Percentiles rank a stretch among this genome's conserved stretches.
Conservation (phyloP, 139 green algal genomes). For the Haematococcus sp. region DNA sequence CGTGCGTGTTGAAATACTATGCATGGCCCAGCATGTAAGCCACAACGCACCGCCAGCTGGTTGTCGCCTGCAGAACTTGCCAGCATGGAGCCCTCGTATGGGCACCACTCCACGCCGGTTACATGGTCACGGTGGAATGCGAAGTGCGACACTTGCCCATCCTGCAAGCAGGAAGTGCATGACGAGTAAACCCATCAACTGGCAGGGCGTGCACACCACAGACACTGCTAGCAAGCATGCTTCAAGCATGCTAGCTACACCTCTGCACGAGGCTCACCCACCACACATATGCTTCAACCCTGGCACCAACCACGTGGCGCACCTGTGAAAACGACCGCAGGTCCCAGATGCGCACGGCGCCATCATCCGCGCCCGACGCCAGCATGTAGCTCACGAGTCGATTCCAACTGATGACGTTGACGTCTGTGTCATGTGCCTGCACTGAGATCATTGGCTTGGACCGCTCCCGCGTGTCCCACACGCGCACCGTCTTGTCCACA, state of each 20-base stretch:
- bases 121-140: slow-evolving; percentile 60
- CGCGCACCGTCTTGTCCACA: slow-evolving; percentile 71
- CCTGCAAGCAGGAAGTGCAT: not conserved
- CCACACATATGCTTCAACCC: too few species aligned
- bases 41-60: slow-evolving; percentile 46
- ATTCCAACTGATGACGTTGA: slow-evolving; percentile 98
- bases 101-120: slow-evolving; percentile 93
- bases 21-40: too few species aligned
- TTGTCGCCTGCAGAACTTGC: slow-evolving; percentile 70
- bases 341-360: slow-evolving; percentile 91
- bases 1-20: too few species aligned
- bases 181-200: slow-evolving; percentile 3
- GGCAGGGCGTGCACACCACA: too few species aligned
- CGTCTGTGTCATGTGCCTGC: slow-evolving; percentile 77
- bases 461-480: slow-evolving; percentile 87
- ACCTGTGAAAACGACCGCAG: slow-evolving; percentile 69
- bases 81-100: slow-evolving; percentile 91
- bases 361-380: slow-evolving; percentile 88
- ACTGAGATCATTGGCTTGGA: slow-evolving; percentile 42
- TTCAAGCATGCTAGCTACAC: too few species aligned
- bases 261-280: too few species aligned
- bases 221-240: too few species aligned
- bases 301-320: too few species aligned
- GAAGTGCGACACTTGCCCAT: slow-evolving; percentile 36
- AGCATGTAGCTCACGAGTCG: slow-evolving; percentile 88